phyloP scores from a whole-genome alignment of 2,329 filamentous ascomycete species.

The Xenosphaeropsis pyriputrescens region DNA sequence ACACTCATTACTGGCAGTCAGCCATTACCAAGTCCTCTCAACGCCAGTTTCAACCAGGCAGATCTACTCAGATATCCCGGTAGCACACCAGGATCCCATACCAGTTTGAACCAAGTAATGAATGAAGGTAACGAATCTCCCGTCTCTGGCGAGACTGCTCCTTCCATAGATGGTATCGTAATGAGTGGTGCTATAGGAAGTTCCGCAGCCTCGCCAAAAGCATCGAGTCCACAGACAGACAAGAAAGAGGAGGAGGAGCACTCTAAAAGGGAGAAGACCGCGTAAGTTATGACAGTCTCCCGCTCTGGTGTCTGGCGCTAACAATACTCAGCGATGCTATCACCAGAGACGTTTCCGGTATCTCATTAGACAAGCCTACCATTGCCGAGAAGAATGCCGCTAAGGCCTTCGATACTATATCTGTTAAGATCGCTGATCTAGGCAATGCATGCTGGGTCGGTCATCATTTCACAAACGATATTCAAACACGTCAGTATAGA shows the following conservation, averaged over 20 bases:
- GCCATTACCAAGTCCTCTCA: constrained; percentile 85
- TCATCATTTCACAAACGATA: constrained; percentile 98
- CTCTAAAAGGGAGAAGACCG: constrained; percentile 80
- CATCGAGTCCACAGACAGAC: constrained; percentile 32
- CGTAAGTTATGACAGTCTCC: constrained; percentile 42
- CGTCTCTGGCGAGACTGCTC: constrained; percentile 21
- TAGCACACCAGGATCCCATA: constrained; percentile 45
- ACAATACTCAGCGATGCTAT: constrained; percentile 55
- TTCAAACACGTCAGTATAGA: constrained; percentile 92
- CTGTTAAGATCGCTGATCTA: constrained; percentile 96
- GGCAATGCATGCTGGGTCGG: constrained; percentile 98
- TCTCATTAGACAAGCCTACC: constrained; percentile 68
- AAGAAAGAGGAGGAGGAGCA: constrained; percentile 46
- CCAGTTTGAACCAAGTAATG: constrained; percentile 73
- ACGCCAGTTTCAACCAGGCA: constrained; percentile 72
- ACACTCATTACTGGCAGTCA: constrained; percentile 96
- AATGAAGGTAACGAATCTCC: constrained; percentile 52
- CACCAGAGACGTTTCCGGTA: constrained; percentile 85
- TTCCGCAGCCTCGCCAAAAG: constrained; percentile 10
- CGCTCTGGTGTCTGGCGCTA: not conserved
- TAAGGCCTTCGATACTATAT: constrained; percentile 45
- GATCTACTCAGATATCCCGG: constrained; percentile 49
- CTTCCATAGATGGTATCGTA: constrained; percentile 28
- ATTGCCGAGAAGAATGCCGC: constrained; percentile 45
- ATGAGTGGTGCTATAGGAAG: constrained; percentile 37